Evolutionary conservation across 768 basidiomycete genomes (phyloP).

Genomic region (Tephrocybe sp.): DNA sequence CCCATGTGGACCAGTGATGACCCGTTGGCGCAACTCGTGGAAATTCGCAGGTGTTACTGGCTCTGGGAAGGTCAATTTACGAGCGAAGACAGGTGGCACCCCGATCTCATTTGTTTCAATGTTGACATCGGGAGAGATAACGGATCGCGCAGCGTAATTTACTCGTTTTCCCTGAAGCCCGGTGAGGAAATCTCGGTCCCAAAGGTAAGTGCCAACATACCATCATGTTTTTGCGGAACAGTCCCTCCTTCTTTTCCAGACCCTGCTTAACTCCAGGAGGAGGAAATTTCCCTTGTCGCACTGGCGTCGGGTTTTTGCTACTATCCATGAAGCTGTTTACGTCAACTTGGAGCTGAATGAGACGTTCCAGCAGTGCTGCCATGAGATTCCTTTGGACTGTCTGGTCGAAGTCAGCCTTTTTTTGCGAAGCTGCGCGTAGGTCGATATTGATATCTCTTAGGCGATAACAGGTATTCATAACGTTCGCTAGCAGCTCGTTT

Average conservation of each 20-base stretch:
- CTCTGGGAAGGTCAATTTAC: slow-evolving; percentile 95
- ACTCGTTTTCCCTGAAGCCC: slow-evolving; percentile 88
- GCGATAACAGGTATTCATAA: slow-evolving; percentile 77
- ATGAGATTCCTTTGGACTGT: slow-evolving; percentile 53
- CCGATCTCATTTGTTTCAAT: slow-evolving; percentile 99
- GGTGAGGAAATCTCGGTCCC: not conserved
- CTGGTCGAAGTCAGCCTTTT: slow-evolving; percentile 53
- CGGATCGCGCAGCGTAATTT: slow-evolving; percentile 99
- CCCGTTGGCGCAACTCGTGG: slow-evolving; percentile 80
- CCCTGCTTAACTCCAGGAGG: slow-evolving; percentile 94
- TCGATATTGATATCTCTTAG: slow-evolving; percentile 74
- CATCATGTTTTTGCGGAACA: slow-evolving; percentile 99
- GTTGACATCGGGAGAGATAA: slow-evolving; percentile 98
- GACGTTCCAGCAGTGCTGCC: slow-evolving; percentile 66
- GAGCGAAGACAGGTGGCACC: slow-evolving; percentile 94
- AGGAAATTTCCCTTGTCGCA: slow-evolving; percentile 85
- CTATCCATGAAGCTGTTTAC: slow-evolving; percentile 98
- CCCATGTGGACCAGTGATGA: slow-evolving; percentile 83
- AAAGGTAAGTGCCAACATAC: slow-evolving; percentile 38
- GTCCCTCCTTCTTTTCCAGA: slow-evolving; percentile 96
- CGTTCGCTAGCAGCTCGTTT: slow-evolving; percentile 82
- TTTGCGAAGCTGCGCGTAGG: slow-evolving; percentile 58
- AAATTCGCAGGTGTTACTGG: slow-evolving; percentile 93
- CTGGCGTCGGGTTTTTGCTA: slow-evolving; percentile 86
- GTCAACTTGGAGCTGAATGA: slow-evolving; percentile 89